Evolutionary conservation across 495 filamentous ascomycete genomes (phyloP).

Genomic region (Cryomyces minteri): DNA sequence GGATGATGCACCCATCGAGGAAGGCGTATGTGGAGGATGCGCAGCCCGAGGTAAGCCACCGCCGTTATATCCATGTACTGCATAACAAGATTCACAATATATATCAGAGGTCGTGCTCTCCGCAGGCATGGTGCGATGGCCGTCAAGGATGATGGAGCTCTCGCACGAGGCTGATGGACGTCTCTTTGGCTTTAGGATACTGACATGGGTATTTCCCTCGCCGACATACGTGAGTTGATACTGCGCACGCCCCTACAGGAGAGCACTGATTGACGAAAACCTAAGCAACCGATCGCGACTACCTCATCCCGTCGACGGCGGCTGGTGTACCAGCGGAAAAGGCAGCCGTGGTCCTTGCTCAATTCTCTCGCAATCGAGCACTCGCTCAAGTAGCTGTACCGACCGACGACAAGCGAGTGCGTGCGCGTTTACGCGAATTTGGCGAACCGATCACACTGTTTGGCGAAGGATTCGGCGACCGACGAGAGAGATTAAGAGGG

Average conservation of each 20-base stretch:
- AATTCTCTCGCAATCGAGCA: slow-evolving; percentile 76
- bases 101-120: too few species aligned
- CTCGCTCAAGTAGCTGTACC: slow-evolving; percentile 87
- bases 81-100: slow-evolving; percentile 8
- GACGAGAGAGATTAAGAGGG: slow-evolving; percentile 73
- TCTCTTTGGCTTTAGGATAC: slow-evolving; percentile 23
- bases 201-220: slow-evolving; percentile 55
- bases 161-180: neutral
- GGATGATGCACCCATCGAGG: slow-evolving; percentile 76
- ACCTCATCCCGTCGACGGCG: slow-evolving; percentile 52
- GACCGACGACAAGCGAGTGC: slow-evolving; percentile 81
- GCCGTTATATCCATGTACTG: slow-evolving; percentile 6
- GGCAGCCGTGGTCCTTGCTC: slow-evolving; percentile 72
- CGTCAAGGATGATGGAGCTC: too few species aligned
- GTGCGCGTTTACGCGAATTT: slow-evolving; percentile 58
- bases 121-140: too few species aligned
- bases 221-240: slow-evolving; percentile 52
- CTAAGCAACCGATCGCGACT: slow-evolving; percentile 66
- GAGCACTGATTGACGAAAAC: neutral
- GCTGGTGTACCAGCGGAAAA: slow-evolving; percentile 72
- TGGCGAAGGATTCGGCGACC: slow-evolving; percentile 72
- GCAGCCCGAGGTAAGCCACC: slow-evolving; percentile 41
- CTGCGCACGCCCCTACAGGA: neutral
- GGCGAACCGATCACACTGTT: slow-evolving; percentile 91
- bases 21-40: slow-evolving; percentile 90